A percentile compares a stretch with the other conserved stretches of the same genome.
phyloP scores from a whole-genome alignment of 2,329 filamentous ascomycete species.

The Pseudocercospora fuligena region DNA sequence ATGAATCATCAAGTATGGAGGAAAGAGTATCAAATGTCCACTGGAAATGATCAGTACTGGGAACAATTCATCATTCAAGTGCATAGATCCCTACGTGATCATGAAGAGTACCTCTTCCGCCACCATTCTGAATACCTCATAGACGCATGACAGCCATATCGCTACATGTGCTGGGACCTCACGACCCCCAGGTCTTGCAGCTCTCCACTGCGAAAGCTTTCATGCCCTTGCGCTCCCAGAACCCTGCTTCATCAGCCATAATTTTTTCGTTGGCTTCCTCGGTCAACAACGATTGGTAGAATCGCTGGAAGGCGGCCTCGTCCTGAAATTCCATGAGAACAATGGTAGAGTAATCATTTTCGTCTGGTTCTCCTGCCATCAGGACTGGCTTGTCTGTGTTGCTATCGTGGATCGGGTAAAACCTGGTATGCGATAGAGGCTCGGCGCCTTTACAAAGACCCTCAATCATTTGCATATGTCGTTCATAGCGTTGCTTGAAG shows the following conservation, averaged over 20 bases:
- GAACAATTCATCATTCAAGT: too few species aligned
- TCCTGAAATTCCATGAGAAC: slow-evolving; percentile 2
- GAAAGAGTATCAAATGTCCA: too few species aligned
- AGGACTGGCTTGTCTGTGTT: background rate
- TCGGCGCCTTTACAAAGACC: background rate
- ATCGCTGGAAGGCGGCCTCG: background rate
- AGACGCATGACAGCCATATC: background rate
- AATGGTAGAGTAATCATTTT: background rate
- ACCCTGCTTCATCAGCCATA: slow-evolving; percentile 1
- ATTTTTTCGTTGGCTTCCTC: slow-evolving; percentile 1
- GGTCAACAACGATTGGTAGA: background rate
- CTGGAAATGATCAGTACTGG: too few species aligned
- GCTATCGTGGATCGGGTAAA: background rate
- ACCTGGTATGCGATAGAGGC: background rate
- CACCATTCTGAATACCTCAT: background rate
- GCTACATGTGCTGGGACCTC: background rate
- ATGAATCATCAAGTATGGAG: background rate
- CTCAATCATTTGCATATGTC: slow-evolving; percentile 2
- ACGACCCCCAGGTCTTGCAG: background rate
- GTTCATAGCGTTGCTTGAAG: slow-evolving; percentile 3
- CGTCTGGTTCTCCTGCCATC: background rate
- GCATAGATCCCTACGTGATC: background rate
- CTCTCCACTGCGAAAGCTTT: background rate
- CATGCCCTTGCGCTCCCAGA: slow-evolving; percentile 4
- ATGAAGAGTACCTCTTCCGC: background rate